phyloP scores from a whole-genome alignment of 306 rosid genomes.

The Geum urbanum region DNA sequence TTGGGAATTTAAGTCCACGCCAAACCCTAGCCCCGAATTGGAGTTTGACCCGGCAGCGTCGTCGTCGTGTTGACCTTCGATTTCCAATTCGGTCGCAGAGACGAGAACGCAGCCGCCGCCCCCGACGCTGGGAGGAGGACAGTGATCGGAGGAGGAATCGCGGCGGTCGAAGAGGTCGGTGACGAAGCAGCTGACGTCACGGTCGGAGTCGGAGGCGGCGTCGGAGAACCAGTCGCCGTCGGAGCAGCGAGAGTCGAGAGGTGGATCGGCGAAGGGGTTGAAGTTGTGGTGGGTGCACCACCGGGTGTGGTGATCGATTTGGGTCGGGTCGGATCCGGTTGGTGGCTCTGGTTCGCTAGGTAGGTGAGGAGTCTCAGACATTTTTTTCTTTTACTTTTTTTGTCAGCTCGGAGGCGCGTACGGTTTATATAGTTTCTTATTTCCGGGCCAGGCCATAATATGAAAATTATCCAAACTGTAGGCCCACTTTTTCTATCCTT shows the following conservation, averaged over 20 bases:
- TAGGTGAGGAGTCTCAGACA: slow-evolving; percentile 16
- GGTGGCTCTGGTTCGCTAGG: slow-evolving; percentile 11
- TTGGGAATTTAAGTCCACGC: slow-evolving; percentile 24
- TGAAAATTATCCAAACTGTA: background rate
- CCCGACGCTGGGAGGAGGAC: slow-evolving; percentile 27
- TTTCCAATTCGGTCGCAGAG: slow-evolving; percentile 24
- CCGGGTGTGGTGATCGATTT: slow-evolving; percentile 18
- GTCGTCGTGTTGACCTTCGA: slow-evolving; percentile 25
- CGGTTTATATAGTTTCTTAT: background rate
- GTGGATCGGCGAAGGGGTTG: slow-evolving; percentile 33
- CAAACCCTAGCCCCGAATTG: slow-evolving; percentile 34
- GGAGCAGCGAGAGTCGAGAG: slow-evolving; percentile 30
- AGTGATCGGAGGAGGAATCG: slow-evolving; percentile 23
- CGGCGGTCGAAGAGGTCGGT: slow-evolving; percentile 64
- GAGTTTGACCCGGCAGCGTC: slow-evolving; percentile 23
- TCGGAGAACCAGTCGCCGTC: slow-evolving; percentile 43
- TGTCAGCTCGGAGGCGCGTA: background rate
- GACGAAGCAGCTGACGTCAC: slow-evolving; percentile 57
- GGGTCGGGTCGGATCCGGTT: slow-evolving; percentile 10
- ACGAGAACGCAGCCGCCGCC: slow-evolving; percentile 9
- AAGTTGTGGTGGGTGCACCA: slow-evolving; percentile 31
- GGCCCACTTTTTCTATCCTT: background rate
- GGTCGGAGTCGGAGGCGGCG: slow-evolving; percentile 55
- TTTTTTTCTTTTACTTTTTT: background rate
- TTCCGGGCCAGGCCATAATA: background rate